Evolutionary conservation across 108 stramenopile genomes (phyloP), one percentile per base, ranked within the genome.

Genomic region (Skeletonema tropicum): DNA sequence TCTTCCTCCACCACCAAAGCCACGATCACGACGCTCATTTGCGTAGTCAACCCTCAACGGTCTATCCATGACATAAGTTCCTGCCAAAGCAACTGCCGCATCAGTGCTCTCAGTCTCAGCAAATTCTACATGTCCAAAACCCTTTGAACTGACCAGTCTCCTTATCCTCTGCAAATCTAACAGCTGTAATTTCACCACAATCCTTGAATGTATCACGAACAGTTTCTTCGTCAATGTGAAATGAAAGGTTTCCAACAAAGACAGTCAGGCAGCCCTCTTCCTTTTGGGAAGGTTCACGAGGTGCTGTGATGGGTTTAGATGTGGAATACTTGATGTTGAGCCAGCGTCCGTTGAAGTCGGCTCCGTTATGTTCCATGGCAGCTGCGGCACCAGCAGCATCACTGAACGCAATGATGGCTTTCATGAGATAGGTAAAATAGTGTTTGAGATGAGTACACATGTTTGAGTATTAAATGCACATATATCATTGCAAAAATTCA

Each of bases 101-200:
- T 95, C 95, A 13, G 97, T 95, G 33, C 85, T 78, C 46, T 96
- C 91, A 9, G 89, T 96, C 13, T 93, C 89, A 36, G 48, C 88
- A 72, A 98, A 99, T 64, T 98, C 96, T 59, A 98, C 90, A 83
- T 97, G 96, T 11, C 97, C 98, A 73, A 94, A 94, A 97, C 63
- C 99, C 99, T 79, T 96, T 94, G 92, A 99, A 99, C 26, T 97
- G 92, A 9, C 98, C 98, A 68, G 94, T 96, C 73, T 99, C 99
- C 32, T 96, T 75, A 77, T 98, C 97, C 66, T 90, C 94, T 6
- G 97, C 96, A 72, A 98, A 98, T 55, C 99, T 92, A 57, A 99
- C 84, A 32, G 77, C 66, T 11, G 79, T 70, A 70, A 99, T 96
- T 31, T 90, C 92, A 26, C 98, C 99, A 77, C 97, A 98, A 29